Conservation (phyloP, 1,284 basidiomycete species). For the Papiliotrema fonsecae region DNA sequence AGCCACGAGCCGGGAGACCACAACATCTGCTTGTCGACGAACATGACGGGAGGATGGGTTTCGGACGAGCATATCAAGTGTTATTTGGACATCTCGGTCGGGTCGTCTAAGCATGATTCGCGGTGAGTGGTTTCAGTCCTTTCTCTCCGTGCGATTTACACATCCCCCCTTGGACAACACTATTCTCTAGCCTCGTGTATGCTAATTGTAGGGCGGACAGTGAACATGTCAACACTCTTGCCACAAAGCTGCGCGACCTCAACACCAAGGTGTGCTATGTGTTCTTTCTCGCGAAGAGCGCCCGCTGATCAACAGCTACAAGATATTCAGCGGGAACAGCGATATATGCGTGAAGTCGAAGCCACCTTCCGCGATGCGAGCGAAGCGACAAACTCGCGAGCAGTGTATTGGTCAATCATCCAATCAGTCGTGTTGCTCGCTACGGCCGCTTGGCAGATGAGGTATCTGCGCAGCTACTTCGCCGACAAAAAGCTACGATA, state of each 20-base stretch:
- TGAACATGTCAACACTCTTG: slow-evolving; percentile 79
- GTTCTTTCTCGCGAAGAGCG: not conserved
- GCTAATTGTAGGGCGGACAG: slow-evolving; percentile 54
- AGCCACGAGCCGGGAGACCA: slow-evolving; percentile 96
- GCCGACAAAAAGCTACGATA: slow-evolving; percentile 79
- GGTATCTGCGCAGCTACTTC: slow-evolving; percentile 84
- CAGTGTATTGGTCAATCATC: slow-evolving; percentile 86
- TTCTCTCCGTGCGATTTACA: too few species aligned
- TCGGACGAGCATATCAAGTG: slow-evolving; percentile 82
- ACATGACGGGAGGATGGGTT: slow-evolving; percentile 79
- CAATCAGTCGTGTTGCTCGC: slow-evolving; percentile 80
- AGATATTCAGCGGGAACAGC: slow-evolving; percentile 91
- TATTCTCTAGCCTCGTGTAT: not conserved
- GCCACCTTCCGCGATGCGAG: slow-evolving; percentile 83
- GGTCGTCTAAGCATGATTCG: slow-evolving; percentile 71
- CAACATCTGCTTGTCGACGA: slow-evolving; percentile 88
- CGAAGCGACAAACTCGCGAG: slow-evolving; percentile 79
- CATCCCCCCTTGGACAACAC: too few species aligned
- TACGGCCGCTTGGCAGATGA: slow-evolving; percentile 88
- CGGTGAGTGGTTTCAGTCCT: slow-evolving; percentile 61
- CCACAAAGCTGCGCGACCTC: slow-evolving; percentile 79
- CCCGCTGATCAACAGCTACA: slow-evolving; percentile 47
- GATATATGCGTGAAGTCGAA: slow-evolving; percentile 95
- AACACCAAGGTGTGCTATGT: slow-evolving; percentile 66
- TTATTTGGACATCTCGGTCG: slow-evolving; percentile 90